phyloP scores from a whole-genome alignment of 2,329 filamentous ascomycete species.

The Diaporthe sp. region DNA sequence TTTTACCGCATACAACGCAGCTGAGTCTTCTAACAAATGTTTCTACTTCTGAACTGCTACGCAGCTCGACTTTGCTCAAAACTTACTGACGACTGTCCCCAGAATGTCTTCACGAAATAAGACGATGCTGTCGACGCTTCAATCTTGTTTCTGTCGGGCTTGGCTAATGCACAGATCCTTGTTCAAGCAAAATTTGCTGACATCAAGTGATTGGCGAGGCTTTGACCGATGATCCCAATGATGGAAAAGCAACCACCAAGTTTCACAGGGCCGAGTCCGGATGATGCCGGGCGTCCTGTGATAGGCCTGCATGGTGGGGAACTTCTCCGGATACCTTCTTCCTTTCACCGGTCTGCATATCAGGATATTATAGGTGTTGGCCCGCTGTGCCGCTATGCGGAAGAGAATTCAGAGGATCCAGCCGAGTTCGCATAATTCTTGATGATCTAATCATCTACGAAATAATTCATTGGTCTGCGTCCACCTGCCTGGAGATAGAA shows the following conservation, averaged over 20 bases:
- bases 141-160: constrained; percentile 11
- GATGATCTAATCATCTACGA: background rate
- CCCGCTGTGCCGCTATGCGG: background rate
- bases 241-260: background rate
- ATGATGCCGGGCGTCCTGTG: background rate
- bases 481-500: background rate
- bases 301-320: background rate
- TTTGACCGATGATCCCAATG: background rate
- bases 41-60: background rate
- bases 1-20: background rate
- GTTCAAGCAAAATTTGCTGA: background rate
- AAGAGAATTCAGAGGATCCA: background rate
- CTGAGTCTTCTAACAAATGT: background rate
- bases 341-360: background rate
- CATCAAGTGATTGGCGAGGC: background rate
- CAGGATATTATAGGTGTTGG: background rate
- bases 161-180: constrained; percentile 15
- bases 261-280: background rate
- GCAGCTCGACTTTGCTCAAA: too few relatives aligned
- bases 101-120: background rate
- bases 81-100: background rate
- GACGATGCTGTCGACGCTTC: background rate
- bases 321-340: background rate
- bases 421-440: background rate
- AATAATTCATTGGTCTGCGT: background rate